Evolutionary conservation across 805 yeast genomes (phyloP), one percentile per base, ranked within the genome.

Genomic region (Spathaspora gorwiae): DNA sequence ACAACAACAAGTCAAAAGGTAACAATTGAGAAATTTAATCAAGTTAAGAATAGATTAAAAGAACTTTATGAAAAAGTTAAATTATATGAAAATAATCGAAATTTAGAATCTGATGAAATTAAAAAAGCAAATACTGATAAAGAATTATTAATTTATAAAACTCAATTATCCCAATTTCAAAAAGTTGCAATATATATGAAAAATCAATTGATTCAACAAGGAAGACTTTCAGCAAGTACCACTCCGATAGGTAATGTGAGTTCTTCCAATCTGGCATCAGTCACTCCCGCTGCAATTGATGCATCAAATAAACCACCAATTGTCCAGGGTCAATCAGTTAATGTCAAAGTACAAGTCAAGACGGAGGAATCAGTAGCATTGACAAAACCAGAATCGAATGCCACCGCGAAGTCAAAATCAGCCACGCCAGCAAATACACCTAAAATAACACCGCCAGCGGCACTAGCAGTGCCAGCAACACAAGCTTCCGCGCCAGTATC

Each of bases 181-280:
- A 72, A 72, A 46, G 72, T 74, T 42, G 82, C 82, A 1, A 55
- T 67, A 32, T 75, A 73, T 52, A 64, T 79, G 70, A 64, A 66
- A 37, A 64, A 68, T 42, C 71, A 68, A 53, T 57, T 73, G 41
- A 54, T 64, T 40, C 68, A 65, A 37, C 67, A 60, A 53, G 65
- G 47, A 5, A 42, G 45, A 40, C 31, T 44, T 35, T 39, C 48
- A 29, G 65, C 61, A 7, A 53, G 51, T 26, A 47, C 50, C 3
- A 47, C 47, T 11, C 49, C 49, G 5, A 36, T 44, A 6, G 30
- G 35, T 32, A n/a, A 14, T 11, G 19, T 26, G n/a, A 29, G 12
- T 6, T 13, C 32, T 29, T 11, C 44, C n/a, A 13, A 45, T 26
- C 26, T 39, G 30, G 43, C 49, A 8, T 45, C 48, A 30, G n/a